Conservation (phyloP, 495 filamentous ascomycete species). For the Penicillium coffeae region DNA sequence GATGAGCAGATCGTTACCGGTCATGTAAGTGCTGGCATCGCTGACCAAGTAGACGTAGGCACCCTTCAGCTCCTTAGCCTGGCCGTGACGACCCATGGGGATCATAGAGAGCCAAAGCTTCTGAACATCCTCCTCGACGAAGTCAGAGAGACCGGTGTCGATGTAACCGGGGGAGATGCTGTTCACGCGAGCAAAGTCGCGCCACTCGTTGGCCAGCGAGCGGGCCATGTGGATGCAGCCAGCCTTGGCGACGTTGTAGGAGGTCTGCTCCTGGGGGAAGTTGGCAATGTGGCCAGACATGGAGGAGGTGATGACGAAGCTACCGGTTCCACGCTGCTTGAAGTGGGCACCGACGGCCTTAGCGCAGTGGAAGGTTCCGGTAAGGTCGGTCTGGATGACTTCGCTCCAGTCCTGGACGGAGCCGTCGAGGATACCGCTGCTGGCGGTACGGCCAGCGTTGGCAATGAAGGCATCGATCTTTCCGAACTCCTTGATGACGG, state of each 20-base stretch:
- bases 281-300: constrained; percentile 77
- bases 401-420: constrained; percentile 63
- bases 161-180: constrained; percentile 75
- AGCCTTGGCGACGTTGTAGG: constrained; percentile 79
- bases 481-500: constrained; percentile 59
- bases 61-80: constrained; percentile 80
- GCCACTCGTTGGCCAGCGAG: constrained; percentile 72
- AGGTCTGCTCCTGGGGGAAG: constrained; percentile 73
- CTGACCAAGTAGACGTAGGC: constrained; percentile 73
- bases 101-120: constrained; percentile 71
- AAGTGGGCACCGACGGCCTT: constrained; percentile 63
- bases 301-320: constrained; percentile 59
- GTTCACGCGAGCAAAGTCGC: constrained; percentile 74
- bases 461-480: constrained; percentile 65
- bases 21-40: constrained; percentile 81
- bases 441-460: constrained; percentile 65
- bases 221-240: constrained; percentile 50
- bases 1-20: constrained; percentile 70
- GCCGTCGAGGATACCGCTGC: constrained; percentile 59
- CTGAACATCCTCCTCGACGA: constrained; percentile 66
- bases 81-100: constrained; percentile 67
- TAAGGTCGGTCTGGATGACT: constrained; percentile 62
- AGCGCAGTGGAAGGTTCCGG: constrained; percentile 65
- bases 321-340: constrained; percentile 56
- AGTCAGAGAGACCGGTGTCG: constrained; percentile 73